A percentile compares a stretch with the other conserved stretches of the same genome.
Evolutionary conservation across 306 rosid genomes (phyloP).

Genomic region (Trifolium repens): DNA sequence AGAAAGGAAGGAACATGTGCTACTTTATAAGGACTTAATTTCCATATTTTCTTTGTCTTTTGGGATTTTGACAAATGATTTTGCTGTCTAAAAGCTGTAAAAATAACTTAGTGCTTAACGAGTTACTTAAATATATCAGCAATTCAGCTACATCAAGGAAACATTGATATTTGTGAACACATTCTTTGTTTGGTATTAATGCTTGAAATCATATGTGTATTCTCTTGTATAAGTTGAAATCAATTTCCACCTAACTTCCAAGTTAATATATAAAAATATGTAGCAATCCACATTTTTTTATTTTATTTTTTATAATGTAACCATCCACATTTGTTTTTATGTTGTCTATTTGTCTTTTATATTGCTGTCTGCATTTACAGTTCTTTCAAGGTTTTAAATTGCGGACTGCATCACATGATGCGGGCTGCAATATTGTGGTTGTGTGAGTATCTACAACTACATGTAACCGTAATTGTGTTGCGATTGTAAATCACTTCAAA

Average conservation of each 20-base stretch:
- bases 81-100: conserved; percentile 38
- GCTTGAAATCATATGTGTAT: neutral
- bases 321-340: conserved; percentile 4
- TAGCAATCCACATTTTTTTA: neutral
- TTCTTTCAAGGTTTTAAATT: no score
- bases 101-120: conserved; percentile 31
- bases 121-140: neutral
- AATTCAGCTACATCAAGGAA: conserved; percentile 28
- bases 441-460: no score
- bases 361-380: neutral
- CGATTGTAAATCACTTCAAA: no score
- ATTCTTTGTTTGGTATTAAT: conserved; percentile 16
- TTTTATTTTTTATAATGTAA: no score
- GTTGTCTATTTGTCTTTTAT: neutral
- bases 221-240: conserved; percentile 8
- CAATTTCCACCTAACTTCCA: conserved; percentile 19
- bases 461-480: no score
- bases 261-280: neutral
- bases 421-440: no score
- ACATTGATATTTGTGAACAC: conserved; percentile 38
- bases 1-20: neutral
- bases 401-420: no score
- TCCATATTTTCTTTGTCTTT: conserved; percentile 23
- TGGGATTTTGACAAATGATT: conserved; percentile 28
- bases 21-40: conserved; percentile 19